Evolutionary conservation across 1,284 basidiomycete species (phyloP).

Genomic region (Inonotus hispidus): DNA sequence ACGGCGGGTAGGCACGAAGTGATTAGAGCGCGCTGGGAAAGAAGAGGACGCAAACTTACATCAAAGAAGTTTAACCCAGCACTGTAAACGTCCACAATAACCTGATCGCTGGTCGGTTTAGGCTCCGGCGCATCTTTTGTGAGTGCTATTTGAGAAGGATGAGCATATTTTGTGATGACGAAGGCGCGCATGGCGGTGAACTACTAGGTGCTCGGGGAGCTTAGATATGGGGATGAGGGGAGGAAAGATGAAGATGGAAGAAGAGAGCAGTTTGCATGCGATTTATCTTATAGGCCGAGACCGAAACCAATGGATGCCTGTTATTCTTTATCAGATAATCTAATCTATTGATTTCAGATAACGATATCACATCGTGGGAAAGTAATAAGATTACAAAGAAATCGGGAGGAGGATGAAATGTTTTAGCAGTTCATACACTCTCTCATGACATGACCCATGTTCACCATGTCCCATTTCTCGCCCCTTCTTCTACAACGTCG

Average conservation of each 20-base stretch:
- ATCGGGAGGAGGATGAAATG: not conserved
- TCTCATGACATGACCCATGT: not conserved
- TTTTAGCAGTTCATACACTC: not conserved
- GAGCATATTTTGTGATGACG: slow-evolving; percentile 64
- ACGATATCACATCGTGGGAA: not conserved
- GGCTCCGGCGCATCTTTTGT: slow-evolving; percentile 59
- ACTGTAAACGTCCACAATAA: slow-evolving; percentile 80
- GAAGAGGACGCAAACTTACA: slow-evolving; percentile 32
- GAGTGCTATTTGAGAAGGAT: slow-evolving; percentile 66
- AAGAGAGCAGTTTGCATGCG: not conserved
- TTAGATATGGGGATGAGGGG: not conserved
- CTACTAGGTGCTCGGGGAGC: not conserved
- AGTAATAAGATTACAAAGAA: not conserved
- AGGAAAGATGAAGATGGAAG: not conserved
- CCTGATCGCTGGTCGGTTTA: slow-evolving; percentile 45
- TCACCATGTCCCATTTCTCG: not conserved
- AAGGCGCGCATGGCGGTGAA: slow-evolving; percentile 67
- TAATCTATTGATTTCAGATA: not conserved
- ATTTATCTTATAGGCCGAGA: no score
- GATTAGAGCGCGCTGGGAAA: not conserved
- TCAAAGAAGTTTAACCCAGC: slow-evolving; percentile 80
- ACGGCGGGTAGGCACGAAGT: slow-evolving; percentile 1
- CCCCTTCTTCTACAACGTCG: not conserved
- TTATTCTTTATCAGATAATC: not conserved
- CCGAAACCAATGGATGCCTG: not conserved